Base-by-base conservation (phyloP, 208 protist genomes). In the Leishmania aethiopica region DNA sequence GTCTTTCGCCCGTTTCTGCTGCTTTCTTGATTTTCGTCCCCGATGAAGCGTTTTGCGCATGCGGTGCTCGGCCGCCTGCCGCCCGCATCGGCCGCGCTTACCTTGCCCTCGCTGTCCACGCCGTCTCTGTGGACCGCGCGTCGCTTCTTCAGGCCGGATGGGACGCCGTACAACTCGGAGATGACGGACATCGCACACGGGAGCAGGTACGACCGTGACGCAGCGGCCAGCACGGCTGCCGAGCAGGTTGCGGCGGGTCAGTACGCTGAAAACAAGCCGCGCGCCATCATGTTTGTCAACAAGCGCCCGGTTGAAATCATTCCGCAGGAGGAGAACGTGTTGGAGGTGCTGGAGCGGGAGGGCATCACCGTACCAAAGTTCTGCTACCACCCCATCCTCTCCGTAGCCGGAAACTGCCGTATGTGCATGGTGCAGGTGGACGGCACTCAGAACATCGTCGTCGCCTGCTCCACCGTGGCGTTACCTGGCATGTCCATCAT, bases 361-460 rank as follows among this genome's bases (percentile, higher is more conserved):
- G 95, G 95, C 45, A 96, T 98, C 75, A 90, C 90, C 53, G 93
- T 98, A 40, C 95, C 95, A 10, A 98, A 98, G 88, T 98, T 98
- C 82, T 98, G 95, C 82, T 98, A 98, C 87, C 94, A 98, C 84
- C 95, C 95, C 13, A 92, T 97, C 81, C 94, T 99, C 42, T 98
- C 97, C 45, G 96, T 99, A 25, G 97, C 97, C 13, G 98, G 98
- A 75, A 99, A 99, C 92, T 99, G 98, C 90, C 92, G 98, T 70
- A 99, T 99, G 98, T 99, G 98, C 86, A 94, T 99, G 70, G 98
- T 99, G 77, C 97, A 99, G 90, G 89, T 99, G 1, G 96, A 96
- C 82, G 98, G 98, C 74, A 97, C 96, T 69, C 94, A 97, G 84
- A 99, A 99, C 89, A 91, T 99, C 47, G 91, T 99, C 1, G 98